These are phyloP conservation scores for Babesia sp. DNA, from an alignment of 169 alveolate species.

Conservation along the genomic window DNA sequence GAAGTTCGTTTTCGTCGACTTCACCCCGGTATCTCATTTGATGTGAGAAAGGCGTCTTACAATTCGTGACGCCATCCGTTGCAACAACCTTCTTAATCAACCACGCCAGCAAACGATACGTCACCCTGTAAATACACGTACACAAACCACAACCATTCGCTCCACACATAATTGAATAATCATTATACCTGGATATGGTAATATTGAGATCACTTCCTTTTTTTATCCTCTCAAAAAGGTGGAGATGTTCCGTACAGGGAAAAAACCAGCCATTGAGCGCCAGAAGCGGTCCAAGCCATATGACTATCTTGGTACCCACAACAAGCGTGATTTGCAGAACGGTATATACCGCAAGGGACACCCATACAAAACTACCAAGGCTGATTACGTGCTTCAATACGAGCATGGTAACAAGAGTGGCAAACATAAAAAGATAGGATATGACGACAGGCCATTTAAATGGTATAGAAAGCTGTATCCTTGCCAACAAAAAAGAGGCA, in stretches of 20 bases:
- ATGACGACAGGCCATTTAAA: conserved; percentile 75
- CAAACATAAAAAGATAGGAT: conserved; percentile 74
- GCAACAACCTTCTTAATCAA: not conserved
- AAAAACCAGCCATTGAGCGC: conserved; percentile 77
- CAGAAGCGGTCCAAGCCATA: conserved; percentile 69
- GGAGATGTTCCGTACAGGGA: conserved; percentile 80
- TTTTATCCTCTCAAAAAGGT: conserved; percentile 60
- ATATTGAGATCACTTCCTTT: conserved; percentile 62
- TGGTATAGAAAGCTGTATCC: conserved; percentile 70
- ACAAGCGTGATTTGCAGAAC: conserved; percentile 67
- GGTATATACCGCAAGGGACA: conserved; percentile 61
- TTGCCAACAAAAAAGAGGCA: conserved; percentile 70
- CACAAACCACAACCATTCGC: conserved; percentile 72
- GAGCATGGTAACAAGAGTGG: conserved; percentile 59
- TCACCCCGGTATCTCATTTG: conserved; percentile 84
- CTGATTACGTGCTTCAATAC: conserved; percentile 63
- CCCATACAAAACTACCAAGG: conserved; percentile 48
- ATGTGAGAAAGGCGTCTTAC: conserved; percentile 77
- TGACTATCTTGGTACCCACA: conserved; percentile 61
- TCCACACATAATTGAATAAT: conserved; percentile 77
- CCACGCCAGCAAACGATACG: conserved; percentile 66
- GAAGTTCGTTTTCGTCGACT: conserved; percentile 81
- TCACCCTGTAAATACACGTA: conserved; percentile 69
- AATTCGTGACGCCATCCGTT: conserved; percentile 27
- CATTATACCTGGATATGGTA: conserved; percentile 75